These are phyloP conservation scores for Exobasidium rhododendri DNA, from an alignment of 1,284 basidiomycete species.

Conservation along the genomic window DNA sequence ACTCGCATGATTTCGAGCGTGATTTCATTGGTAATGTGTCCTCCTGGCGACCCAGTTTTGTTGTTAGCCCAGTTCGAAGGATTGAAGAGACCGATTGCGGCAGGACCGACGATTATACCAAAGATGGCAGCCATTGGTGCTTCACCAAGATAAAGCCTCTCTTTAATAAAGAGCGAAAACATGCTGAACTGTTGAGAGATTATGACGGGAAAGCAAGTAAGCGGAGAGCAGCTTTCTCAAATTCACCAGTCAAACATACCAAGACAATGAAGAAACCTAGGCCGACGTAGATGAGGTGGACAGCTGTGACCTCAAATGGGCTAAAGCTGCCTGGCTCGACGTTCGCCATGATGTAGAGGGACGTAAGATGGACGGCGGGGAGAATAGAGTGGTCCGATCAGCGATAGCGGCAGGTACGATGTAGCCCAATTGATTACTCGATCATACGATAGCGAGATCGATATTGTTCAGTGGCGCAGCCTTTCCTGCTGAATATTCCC, in stretches of 20 bases:
- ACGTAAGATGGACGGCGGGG: too few relatives aligned
- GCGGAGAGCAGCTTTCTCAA: not conserved
- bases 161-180: constrained; percentile 88
- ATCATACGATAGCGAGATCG: too few relatives aligned
- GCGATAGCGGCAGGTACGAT: too few relatives aligned
- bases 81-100: constrained; percentile 79
- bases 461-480: too few relatives aligned
- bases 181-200: constrained; percentile 70
- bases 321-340: constrained; percentile 28
- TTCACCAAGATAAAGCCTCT: constrained; percentile 92
- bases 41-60: constrained; percentile 58
- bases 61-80: constrained; percentile 75
- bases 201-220: constrained; percentile 56
- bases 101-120: constrained; percentile 82
- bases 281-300: constrained; percentile 50
- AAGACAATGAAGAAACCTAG: constrained; percentile 49
- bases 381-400: too few relatives aligned
- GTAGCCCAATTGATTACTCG: too few relatives aligned
- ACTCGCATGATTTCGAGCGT: constrained; percentile 82
- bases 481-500: too few relatives aligned
- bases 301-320: constrained; percentile 49
- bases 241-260: not conserved
- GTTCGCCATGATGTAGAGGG: not conserved
- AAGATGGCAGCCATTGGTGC: constrained; percentile 92
- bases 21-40: constrained; percentile 66